Base-by-base conservation (phyloP, 352 stramenopile species). In the Globisporangium echinulatum region DNA sequence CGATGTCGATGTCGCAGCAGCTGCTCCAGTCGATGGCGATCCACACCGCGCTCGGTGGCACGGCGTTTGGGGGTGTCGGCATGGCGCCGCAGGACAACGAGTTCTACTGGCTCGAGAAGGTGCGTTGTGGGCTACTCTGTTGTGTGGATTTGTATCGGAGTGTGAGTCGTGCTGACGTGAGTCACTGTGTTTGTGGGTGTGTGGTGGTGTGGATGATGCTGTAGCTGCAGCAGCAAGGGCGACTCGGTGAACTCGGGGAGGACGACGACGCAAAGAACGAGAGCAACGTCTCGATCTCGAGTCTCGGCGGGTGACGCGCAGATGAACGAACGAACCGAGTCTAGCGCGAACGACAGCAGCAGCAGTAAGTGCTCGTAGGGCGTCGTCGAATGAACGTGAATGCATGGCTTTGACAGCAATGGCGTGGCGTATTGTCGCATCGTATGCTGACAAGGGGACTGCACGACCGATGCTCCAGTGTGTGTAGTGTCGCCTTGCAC, bases 71-170 rank as follows among this genome's bases (percentile, higher is more conserved):
- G 6, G 69, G 68, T 52, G 71, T 66, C 6, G 78, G 79, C 59
- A 71, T 85, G 62, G 68, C 75, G 8, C 17, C 62, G 8, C 82
- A 92, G 62, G 80, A 90, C 54, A 95, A 87, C 51, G 79, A 95
- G 63, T 95, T 93, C 47, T 95, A 95, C 60, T 95, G 85, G 85
- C 68, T 95, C 39, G 82, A 95, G 58, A 95, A 93, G 80, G 85
- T 94, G 58, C 8, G 25, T 33, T 33, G 25, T 33, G 25, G 63
- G 43, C 11, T 7, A 33, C 25, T 33, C 25, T 33, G 25, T 33
- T 33, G 25, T 33, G 36, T 47, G n/a, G 14, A 9, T 52, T 38
- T 43, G 4, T 37, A 33, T 8, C 8, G 36, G 46, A 7, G 46
- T 7, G 33, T 19, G 25, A 8, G n/a, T 15, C 4, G 6, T 47